Conservation (phyloP, 768 basidiomycete species). For the Chiua virens region DNA sequence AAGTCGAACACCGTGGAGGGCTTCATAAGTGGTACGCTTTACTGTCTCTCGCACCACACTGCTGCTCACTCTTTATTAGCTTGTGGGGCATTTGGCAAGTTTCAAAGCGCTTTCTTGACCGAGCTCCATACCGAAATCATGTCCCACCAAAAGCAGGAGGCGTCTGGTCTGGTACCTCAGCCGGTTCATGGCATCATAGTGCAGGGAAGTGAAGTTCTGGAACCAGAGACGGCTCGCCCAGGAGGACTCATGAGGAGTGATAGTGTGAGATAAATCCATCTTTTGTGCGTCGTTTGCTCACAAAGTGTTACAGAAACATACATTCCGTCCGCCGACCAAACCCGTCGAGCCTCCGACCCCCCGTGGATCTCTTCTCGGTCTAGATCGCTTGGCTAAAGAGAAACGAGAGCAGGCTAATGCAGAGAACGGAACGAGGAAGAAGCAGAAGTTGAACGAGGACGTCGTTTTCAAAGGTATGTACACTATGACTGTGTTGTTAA, state of each 20-base stretch:
- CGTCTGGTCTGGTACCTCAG: conserved; percentile 44
- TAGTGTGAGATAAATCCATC: conserved; percentile 41
- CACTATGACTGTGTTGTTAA: neutral
- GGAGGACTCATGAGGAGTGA: conserved; percentile 79
- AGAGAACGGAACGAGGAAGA: conserved; percentile 59
- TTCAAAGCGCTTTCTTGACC: conserved; percentile 72
- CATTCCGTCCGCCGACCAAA: conserved; percentile 74
- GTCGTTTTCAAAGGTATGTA: conserved; percentile 83
- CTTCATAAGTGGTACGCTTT: conserved; percentile 63
- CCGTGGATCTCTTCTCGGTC: conserved; percentile 75
- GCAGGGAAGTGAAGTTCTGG: conserved; percentile 78
- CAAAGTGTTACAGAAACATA: conserved; percentile 56
- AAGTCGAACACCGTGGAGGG: conserved; percentile 60
- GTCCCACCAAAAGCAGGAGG: conserved; percentile 67
- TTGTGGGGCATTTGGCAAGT: conserved; percentile 83
- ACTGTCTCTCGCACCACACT: neutral
- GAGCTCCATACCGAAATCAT: conserved; percentile 81
- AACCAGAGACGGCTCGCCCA: conserved; percentile 71
- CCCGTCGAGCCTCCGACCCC: conserved; percentile 77
- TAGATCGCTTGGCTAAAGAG: conserved; percentile 86
- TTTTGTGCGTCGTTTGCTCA: conserved; percentile 1
- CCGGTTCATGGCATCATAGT: conserved; percentile 77
- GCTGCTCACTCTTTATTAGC: conserved; percentile 42
- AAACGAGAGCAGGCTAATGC: conserved; percentile 65
- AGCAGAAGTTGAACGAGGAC: conserved; percentile 56